Percentiles rank a stretch among this genome's conserved stretches.
These are phyloP conservation scores for Aspergillus novoparasiticus DNA, from an alignment of 2,329 filamentous ascomycete species.

Conservation along the genomic window DNA sequence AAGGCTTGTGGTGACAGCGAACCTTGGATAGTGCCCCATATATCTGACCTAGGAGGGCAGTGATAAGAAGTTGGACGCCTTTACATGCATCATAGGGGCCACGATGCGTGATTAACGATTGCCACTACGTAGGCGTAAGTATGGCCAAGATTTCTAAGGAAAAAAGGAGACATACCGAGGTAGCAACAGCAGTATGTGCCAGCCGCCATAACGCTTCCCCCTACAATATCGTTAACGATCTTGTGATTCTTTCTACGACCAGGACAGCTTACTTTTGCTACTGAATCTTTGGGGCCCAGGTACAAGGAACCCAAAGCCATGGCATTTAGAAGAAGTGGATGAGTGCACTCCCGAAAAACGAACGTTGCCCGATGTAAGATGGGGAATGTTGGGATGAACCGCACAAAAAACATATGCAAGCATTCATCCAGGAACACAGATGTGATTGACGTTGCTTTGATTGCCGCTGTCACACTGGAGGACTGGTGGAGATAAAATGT, in stretches of 20 bases:
- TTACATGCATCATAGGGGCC: slow-evolving; percentile 48
- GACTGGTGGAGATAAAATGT: slow-evolving; percentile 31
- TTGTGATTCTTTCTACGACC: background rate
- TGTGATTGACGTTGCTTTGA: slow-evolving; percentile 47
- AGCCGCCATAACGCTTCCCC: slow-evolving; percentile 50
- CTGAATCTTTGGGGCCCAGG: slow-evolving; percentile 46
- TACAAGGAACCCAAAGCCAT: slow-evolving; percentile 52
- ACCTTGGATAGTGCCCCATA: slow-evolving; percentile 48
- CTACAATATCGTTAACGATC: slow-evolving; percentile 15
- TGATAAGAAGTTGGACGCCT: slow-evolving; percentile 48
- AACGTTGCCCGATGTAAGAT: slow-evolving; percentile 50
- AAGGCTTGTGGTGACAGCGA: background rate
- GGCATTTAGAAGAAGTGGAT: slow-evolving; percentile 47
- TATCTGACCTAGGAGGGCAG: slow-evolving; percentile 46
- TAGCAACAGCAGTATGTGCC: slow-evolving; percentile 49
- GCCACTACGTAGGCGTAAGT: slow-evolving; percentile 36
- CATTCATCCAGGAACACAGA: slow-evolving; percentile 51
- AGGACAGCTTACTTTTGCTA: slow-evolving; percentile 35
- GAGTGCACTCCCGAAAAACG: slow-evolving; percentile 48
- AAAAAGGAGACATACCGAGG: slow-evolving; percentile 32
- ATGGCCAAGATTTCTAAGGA: background rate
- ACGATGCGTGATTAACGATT: slow-evolving; percentile 46
- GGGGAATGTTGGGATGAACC: slow-evolving; percentile 51
- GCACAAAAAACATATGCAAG: slow-evolving; percentile 51
- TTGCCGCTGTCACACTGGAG: slow-evolving; percentile 47